Percentiles rank a stretch among this genome's conserved stretches.
These are phyloP conservation scores for Tripterygium wilfordii DNA, from an alignment of 177 flowering plant genomes.

Conservation along the genomic window DNA sequence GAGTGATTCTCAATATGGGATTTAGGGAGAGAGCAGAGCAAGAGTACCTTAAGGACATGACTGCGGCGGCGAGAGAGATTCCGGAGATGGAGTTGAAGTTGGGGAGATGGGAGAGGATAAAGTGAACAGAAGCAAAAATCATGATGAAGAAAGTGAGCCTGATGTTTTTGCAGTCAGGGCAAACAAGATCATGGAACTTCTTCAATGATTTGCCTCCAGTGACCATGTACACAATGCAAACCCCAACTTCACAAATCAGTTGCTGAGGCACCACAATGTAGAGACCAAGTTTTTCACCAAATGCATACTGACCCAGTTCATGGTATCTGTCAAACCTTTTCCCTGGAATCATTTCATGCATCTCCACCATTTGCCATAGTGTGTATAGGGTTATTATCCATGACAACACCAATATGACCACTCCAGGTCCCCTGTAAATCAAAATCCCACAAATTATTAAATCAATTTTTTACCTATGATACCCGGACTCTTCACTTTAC, in stretches of 20 bases:
- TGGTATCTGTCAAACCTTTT: conserved; percentile 42
- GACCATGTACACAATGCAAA: conserved; percentile 48
- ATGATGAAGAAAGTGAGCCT: conserved; percentile 40
- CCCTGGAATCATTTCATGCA: conserved; percentile 49
- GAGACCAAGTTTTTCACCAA: conserved; percentile 41
- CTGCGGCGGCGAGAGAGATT: conserved; percentile 46
- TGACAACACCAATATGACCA: conserved; percentile 27
- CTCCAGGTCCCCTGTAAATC: conserved; percentile 51
- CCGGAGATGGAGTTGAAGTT: conserved; percentile 52
- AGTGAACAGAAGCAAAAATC: conserved; percentile 44
- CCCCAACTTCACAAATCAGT: conserved; percentile 37
- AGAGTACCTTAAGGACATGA: conserved; percentile 46
- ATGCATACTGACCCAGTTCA: conserved; percentile 46
- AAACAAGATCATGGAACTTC: conserved; percentile 33
- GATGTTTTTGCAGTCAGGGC: conserved; percentile 24
- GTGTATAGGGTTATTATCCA: conserved; percentile 48
- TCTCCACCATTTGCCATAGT: conserved; percentile 49
- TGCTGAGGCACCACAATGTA: conserved; percentile 48
- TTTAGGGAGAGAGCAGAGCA: too few species aligned
- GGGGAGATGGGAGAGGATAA: conserved; percentile 47
- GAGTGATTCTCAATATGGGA: too few species aligned
- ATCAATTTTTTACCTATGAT: too few species aligned
- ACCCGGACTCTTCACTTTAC: too few species aligned
- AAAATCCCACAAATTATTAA: neutral
- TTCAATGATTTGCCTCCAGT: conserved; percentile 46